Evolutionary conservation across 2,329 filamentous ascomycete species (phyloP).

Genomic region (Clonostachys rosea): DNA sequence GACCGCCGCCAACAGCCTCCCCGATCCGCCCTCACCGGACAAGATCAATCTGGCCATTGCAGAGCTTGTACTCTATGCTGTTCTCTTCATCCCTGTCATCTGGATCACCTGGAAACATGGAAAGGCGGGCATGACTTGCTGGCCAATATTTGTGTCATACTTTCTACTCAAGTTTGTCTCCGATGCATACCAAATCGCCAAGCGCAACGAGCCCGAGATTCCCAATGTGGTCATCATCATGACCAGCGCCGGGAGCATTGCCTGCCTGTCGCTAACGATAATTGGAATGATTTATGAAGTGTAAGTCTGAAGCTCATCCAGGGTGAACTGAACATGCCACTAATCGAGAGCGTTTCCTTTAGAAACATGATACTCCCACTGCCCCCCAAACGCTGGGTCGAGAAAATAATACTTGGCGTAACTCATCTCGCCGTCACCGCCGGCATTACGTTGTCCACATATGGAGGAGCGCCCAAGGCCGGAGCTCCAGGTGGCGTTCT

Average conservation of each 20-base stretch:
- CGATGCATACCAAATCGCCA: constrained; percentile 14
- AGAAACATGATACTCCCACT: too few relatives aligned
- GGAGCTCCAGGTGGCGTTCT: neutral
- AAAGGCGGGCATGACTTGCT: constrained; percentile 19
- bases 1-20: neutral
- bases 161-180: constrained; percentile 13
- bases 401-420: neutral
- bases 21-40: neutral
- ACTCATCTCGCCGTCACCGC: neutral
- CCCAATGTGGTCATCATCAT: constrained; percentile 14
- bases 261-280: constrained; percentile 14
- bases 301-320: constrained; percentile 6
- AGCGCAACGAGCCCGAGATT: constrained; percentile 9
- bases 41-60: constrained; percentile 6
- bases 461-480: neutral
- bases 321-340: too few relatives aligned
- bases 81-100: constrained; percentile 8
- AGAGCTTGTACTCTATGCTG: constrained; percentile 11
- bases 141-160: constrained; percentile 16
- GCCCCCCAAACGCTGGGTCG: neutral
- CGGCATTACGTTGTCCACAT: neutral
- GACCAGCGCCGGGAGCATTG: constrained; percentile 17
- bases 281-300: constrained; percentile 19
- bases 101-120: constrained; percentile 19
- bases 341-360: too few relatives aligned